phyloP scores from a whole-genome alignment of 352 stramenopile genomes.

The Pythium grandisporangium region DNA sequence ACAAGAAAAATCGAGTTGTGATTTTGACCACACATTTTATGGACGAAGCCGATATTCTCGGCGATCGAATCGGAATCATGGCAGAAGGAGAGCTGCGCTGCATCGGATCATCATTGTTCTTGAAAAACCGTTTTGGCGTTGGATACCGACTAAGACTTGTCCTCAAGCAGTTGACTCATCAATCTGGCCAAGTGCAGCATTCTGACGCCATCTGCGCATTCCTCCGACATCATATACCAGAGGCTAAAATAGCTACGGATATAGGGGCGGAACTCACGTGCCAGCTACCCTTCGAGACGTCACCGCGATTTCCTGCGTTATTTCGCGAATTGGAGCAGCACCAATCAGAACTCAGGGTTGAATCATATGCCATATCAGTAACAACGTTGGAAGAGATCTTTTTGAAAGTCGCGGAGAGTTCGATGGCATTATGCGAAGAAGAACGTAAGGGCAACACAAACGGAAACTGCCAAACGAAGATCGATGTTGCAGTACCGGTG shows the following conservation, averaged over 20 bases:
- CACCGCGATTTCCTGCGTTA: conserved; percentile 44
- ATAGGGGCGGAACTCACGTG: conserved; percentile 74
- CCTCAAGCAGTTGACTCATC: conserved; percentile 4
- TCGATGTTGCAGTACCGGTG: neutral
- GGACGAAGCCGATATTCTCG: conserved; percentile 90
- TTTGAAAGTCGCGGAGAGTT: conserved; percentile 66
- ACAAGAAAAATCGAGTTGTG: conserved; percentile 47
- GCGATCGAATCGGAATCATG: conserved; percentile 88
- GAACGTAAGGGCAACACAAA: neutral
- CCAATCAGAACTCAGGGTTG: conserved; percentile 21
- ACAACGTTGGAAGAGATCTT: conserved; percentile 89
- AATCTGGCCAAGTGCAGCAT: neutral
- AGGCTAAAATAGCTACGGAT: conserved; percentile 34
- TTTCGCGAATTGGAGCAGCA: conserved; percentile 63
- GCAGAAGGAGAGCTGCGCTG: conserved; percentile 54
- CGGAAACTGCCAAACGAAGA: neutral
- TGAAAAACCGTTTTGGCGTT: conserved; percentile 76
- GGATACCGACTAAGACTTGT: conserved; percentile 67
- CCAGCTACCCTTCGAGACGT: conserved; percentile 55
- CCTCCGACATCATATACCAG: conserved; percentile 22
- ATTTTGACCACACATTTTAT: conserved; percentile 90
- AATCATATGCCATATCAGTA: conserved; percentile 64
- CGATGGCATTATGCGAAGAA: neutral
- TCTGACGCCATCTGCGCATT: conserved; percentile 3
- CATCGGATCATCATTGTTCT: conserved; percentile 56